Evolutionary conservation across 331 rosid species (phyloP).

Genomic region (Cydonia oblonga): DNA sequence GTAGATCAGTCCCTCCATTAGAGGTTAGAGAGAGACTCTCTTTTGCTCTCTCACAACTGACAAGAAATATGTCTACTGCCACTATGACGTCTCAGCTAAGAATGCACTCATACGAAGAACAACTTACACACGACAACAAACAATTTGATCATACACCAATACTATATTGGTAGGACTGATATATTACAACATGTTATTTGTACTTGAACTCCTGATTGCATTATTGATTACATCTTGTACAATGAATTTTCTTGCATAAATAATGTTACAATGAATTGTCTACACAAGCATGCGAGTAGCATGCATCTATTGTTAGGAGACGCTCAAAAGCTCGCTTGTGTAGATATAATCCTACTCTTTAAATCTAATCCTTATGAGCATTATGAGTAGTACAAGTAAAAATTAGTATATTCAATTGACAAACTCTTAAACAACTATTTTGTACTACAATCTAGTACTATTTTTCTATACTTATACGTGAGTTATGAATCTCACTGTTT

Average conservation of each 20-base stretch:
- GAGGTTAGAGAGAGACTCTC: conserved; percentile 25
- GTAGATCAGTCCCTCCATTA: conserved; percentile 25
- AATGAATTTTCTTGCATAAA: neutral
- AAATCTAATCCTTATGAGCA: too few relatives aligned
- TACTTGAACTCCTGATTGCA: neutral
- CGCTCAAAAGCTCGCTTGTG: neutral
- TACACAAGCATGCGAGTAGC: neutral
- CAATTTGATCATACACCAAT: too few relatives aligned
- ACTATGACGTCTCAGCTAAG: rapidly evolving
- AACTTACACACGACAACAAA: neutral
- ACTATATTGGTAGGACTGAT: neutral
- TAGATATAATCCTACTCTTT: too few relatives aligned
- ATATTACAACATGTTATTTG: neutral
- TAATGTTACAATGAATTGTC: neutral
- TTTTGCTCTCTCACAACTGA: neutral
- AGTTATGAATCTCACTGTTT: too few relatives aligned
- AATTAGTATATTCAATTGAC: too few relatives aligned
- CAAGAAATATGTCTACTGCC: neutral
- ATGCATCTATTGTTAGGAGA: neutral
- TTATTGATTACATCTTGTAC: neutral
- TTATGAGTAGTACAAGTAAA: too few relatives aligned
- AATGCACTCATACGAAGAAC: too few relatives aligned
- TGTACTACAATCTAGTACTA: too few relatives aligned
- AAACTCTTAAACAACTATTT: too few relatives aligned
- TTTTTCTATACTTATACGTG: too few relatives aligned